A percentile compares a stretch with the other conserved stretches of the same genome.
Evolutionary conservation across 345 rosid species (phyloP).

Genomic region (Punica granatum): DNA sequence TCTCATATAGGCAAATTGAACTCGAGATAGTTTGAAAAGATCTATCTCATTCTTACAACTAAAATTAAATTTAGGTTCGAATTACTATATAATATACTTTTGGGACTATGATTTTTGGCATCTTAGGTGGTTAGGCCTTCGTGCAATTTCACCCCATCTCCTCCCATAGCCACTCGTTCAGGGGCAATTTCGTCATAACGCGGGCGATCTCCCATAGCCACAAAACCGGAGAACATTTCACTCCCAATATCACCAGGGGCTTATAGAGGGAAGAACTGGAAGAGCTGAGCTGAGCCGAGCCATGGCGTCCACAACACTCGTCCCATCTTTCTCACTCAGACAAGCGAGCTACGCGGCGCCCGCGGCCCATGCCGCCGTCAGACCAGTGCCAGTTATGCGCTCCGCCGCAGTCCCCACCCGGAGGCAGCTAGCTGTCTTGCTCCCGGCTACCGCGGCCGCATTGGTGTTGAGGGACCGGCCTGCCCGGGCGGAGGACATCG

Average conservation of each 20-base stretch:
- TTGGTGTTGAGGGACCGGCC: conserved; percentile 22
- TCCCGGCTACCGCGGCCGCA: conserved; percentile 45
- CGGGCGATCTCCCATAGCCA: background rate
- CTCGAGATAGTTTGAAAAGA: too few relatives aligned
- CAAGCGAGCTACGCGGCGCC: conserved; percentile 9
- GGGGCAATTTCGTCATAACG: background rate
- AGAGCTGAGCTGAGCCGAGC: conserved; percentile 1
- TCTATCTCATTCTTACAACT: too few relatives aligned
- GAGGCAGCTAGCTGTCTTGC: conserved; percentile 41
- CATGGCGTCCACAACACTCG: conserved; percentile 43
- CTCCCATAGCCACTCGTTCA: background rate
- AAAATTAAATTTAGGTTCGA: too few relatives aligned
- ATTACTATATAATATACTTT: too few relatives aligned
- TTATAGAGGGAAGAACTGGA: background rate
- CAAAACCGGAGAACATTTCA: background rate
- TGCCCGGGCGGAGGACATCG: conserved; percentile 53
- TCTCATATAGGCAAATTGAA: too few relatives aligned
- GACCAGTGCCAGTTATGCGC: conserved; percentile 17
- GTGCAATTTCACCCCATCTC: too few relatives aligned
- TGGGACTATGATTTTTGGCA: too few relatives aligned
- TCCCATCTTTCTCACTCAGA: conserved; percentile 17
- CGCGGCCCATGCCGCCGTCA: conserved; percentile 15
- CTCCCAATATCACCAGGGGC: background rate
- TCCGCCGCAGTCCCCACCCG: conserved; percentile 23
- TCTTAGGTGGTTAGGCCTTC: too few relatives aligned